Evolutionary conservation across 2,329 filamentous ascomycete genomes (phyloP).

Genomic region (Aspergillus fructus): DNA sequence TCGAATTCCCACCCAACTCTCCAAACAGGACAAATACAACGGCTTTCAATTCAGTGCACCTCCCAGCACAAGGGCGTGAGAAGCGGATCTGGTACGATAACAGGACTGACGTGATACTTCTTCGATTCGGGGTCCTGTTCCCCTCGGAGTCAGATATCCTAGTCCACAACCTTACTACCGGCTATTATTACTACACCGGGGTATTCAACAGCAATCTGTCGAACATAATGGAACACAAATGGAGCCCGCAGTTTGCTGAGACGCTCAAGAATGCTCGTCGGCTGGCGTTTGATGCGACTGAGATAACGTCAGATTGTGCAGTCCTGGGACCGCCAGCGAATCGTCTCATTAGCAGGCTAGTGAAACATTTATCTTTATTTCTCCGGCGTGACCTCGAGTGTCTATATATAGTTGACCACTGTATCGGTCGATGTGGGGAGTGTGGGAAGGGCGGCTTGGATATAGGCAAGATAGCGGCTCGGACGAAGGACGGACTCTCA

Average conservation of each 20-base stretch:
- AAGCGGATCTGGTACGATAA: not conserved
- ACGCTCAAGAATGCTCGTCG: not conserved
- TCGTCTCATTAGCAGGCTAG: not conserved
- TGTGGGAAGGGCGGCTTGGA: not conserved
- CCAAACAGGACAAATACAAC: not conserved
- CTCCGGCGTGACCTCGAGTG: not conserved
- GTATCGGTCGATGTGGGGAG: not conserved
- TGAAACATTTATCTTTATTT: not conserved
- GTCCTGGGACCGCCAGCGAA: not conserved
- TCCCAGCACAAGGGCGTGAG: not conserved
- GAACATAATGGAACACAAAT: not conserved
- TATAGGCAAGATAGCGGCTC: too few species aligned
- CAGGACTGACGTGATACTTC: not conserved
- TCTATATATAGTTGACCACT: not conserved
- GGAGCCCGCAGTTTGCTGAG: not conserved
- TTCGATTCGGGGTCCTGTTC: not conserved
- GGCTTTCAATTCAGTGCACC: not conserved
- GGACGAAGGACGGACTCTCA: not conserved
- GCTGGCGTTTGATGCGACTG: not conserved
- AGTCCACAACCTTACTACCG: not conserved
- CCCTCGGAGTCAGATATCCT: not conserved
- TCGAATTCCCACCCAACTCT: not conserved
- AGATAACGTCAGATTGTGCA: not conserved
- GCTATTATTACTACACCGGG: not conserved
- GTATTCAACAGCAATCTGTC: not conserved